Evolutionary conservation across 148 eudicot genomes (phyloP).

Genomic region (Camellia granthamiana): DNA sequence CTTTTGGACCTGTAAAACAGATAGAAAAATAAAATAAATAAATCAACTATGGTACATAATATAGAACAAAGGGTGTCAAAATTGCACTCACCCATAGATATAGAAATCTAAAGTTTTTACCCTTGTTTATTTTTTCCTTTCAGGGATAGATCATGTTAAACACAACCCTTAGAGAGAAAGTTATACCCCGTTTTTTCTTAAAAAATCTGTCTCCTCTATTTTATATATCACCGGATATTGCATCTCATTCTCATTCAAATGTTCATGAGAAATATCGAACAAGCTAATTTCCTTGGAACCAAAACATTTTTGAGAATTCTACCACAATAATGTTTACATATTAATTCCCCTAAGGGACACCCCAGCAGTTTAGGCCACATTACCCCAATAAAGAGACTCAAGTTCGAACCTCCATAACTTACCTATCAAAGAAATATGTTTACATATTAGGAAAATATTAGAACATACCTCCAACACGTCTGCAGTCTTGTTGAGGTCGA

Average conservation of each 20-base stretch:
- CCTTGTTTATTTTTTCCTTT: neutral
- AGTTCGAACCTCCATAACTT: too few species aligned
- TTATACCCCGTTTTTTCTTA: neutral
- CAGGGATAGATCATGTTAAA: neutral
- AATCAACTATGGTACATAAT: neutral
- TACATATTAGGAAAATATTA: neutral
- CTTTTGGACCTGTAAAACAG: slow-evolving; percentile 41
- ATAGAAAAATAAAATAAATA: neutral
- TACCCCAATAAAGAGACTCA: too few species aligned
- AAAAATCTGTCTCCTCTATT: neutral
- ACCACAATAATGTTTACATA: neutral
- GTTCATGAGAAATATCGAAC: neutral
- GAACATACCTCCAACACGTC: slow-evolving; percentile 32
- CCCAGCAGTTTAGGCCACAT: too few species aligned
- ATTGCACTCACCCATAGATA: neutral
- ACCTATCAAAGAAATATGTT: too few species aligned
- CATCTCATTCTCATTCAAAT: neutral
- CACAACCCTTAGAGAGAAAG: neutral
- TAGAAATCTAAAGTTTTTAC: neutral
- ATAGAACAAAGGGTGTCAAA: neutral
- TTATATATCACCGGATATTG: neutral
- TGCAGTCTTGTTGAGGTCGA: slow-evolving; percentile 44
- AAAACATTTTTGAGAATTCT: neutral
- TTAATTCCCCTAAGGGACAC: neutral
- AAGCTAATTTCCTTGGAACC: neutral